These are phyloP conservation scores for Hura crepitans DNA, from an alignment of 441 rosid genomes.

Conservation along the genomic window DNA sequence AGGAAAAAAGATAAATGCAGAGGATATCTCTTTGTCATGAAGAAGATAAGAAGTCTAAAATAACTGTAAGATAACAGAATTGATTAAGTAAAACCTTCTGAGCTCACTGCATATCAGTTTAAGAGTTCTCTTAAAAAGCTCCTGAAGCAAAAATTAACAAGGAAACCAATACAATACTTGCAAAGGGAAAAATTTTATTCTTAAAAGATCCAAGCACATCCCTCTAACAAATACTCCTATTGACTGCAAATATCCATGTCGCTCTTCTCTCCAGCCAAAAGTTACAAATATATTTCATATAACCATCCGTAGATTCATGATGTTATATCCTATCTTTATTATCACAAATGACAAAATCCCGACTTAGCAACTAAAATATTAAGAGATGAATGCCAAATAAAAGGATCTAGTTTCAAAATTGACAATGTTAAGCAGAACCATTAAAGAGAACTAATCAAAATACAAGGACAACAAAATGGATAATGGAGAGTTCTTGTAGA, in stretches of 20 bases:
- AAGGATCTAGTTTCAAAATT: too few relatives aligned
- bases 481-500: too few relatives aligned
- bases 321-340: too few relatives aligned
- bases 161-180: not conserved
- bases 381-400: not conserved
- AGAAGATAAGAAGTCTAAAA: too few relatives aligned
- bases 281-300: not conserved
- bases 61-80: too few relatives aligned
- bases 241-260: not conserved
- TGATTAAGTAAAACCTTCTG: too few relatives aligned
- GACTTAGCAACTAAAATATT: not conserved
- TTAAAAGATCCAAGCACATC: not conserved
- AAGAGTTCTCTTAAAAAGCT: not conserved
- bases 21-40: not conserved
- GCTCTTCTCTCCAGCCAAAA: not conserved
- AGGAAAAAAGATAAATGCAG: not conserved
- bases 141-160: not conserved
- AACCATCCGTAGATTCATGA: not conserved
- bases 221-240: not conserved
- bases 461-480: too few relatives aligned
- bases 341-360: not conserved
- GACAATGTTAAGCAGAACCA: too few relatives aligned
- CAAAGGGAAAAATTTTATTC: not conserved
- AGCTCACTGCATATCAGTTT: not conserved
- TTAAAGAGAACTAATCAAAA: too few relatives aligned